Percentiles rank a stretch among this genome's conserved stretches.
Conservation (phyloP, 768 basidiomycete genomes). For the Imleria badia region DNA sequence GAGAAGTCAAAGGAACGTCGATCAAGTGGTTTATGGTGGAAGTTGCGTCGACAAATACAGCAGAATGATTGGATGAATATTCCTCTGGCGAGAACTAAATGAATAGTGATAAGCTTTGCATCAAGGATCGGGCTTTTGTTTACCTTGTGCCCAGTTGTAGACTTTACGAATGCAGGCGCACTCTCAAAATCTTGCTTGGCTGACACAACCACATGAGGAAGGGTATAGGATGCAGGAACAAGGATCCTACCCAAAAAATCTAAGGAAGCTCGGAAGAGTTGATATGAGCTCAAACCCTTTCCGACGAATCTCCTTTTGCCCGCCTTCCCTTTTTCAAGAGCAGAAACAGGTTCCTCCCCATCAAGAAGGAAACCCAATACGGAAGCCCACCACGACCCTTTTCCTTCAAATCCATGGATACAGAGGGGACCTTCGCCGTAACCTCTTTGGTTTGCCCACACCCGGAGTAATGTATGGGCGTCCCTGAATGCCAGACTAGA, state of each 20-base stretch:
- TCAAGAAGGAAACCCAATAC: constrained; percentile 58
- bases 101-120: not conserved
- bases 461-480: constrained; percentile 73
- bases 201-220: constrained; percentile 31
- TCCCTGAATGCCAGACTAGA: constrained; percentile 62
- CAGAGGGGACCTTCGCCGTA: constrained; percentile 62
- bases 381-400: constrained; percentile 67
- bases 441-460: constrained; percentile 90
- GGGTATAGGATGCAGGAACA: not conserved
- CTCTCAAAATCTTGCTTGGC: constrained; percentile 69
- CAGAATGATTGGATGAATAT: constrained; percentile 48
- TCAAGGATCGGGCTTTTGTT: constrained; percentile 12
- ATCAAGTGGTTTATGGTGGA: constrained; percentile 77
- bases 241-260: constrained; percentile 72
- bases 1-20: constrained; percentile 71
- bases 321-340: constrained; percentile 21
- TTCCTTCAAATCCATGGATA: constrained; percentile 67
- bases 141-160: constrained; percentile 54
- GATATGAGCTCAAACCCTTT: constrained; percentile 84
- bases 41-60: constrained; percentile 76
- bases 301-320: constrained; percentile 61
- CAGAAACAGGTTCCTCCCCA: constrained; percentile 58
- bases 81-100: constrained; percentile 58
- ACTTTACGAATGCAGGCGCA: constrained; percentile 59
- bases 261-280: constrained; percentile 80